Evolutionary conservation across 2,329 filamentous ascomycete genomes (phyloP), one percentile per base, ranked within the genome.

Genomic region (Sporothrix pallida): DNA sequence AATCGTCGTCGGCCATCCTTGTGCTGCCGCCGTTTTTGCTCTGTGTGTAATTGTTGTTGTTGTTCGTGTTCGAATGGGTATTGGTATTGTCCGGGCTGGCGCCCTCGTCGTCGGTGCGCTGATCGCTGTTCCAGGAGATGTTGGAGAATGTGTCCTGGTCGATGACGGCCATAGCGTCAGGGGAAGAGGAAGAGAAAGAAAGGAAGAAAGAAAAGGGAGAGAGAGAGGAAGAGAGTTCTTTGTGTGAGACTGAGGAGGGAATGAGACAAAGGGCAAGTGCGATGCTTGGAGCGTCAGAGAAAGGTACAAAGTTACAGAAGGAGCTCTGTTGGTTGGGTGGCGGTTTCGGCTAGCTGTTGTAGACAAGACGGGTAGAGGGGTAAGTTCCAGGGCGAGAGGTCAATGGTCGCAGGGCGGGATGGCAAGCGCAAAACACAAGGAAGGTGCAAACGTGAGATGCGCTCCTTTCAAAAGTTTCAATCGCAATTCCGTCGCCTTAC

Each of bases 141-240:
- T 89, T 93, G 80, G 93, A 92, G 82, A 96, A 96, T 83, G 92
- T 91, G 82, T 93, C 91, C 79, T 86, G 84, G 78, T 87, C 86
- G 77, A 86, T 84, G 78, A 84, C 84, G 75, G 85, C 82, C 84
- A 85, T 85, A 62, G 68, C 74, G 63, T 37, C 44, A 17, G 46
- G 68, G 48, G 13, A 26, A n/a, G 54, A n/a, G 23, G 26, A 10
- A 15, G 12, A 15, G 3, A 60, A 23, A 20, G 20, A 7, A 23
- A 26, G 37, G 70, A 44, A 23, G 68, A 62, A 73, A 12, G 60
- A 70, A 54, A 70, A 70, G 20, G 26, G 48, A 12, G 37, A 26
- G 70, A 54, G 60, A 20, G 58, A 13, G 23, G 26, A 26, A 46
- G 2, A 31, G 72, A 70, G 31, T 37, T 37, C 31, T 37, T 37